phyloP scores from a whole-genome alignment of 2,329 filamentous ascomycete species.

The Drechslerella dactyloides region DNA sequence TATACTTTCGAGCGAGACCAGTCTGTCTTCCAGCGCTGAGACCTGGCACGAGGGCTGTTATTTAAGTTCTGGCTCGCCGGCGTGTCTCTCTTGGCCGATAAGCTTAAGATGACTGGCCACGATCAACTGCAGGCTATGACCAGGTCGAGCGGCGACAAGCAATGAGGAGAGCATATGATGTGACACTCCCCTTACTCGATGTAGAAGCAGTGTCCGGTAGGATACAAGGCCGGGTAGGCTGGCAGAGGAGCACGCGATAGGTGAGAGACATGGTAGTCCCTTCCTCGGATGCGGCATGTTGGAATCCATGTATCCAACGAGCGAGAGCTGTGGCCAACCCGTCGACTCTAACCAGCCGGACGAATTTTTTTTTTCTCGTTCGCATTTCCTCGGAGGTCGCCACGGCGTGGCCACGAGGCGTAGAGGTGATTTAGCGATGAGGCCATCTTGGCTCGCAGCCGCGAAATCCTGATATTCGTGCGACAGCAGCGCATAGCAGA shows the following conservation, averaged over 20 bases:
- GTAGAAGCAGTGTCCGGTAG: constrained; percentile 32
- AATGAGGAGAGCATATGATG: constrained; percentile 22
- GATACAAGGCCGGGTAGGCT: constrained; percentile 6
- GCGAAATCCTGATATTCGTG: too few relatives aligned
- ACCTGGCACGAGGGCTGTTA: constrained; percentile 16
- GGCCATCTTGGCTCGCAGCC: too few relatives aligned
- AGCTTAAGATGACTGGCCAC: constrained; percentile 27
- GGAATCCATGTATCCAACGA: too few relatives aligned
- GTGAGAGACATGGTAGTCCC: neutral
- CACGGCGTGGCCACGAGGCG: too few relatives aligned
- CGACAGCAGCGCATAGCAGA: constrained; percentile 17
- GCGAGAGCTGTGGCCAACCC: too few relatives aligned
- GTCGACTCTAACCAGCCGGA: too few relatives aligned
- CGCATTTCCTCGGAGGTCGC: too few relatives aligned
- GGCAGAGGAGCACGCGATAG: constrained; percentile 20
- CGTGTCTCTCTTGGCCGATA: constrained; percentile 10
- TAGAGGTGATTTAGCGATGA: too few relatives aligned
- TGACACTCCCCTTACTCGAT: constrained; percentile 38
- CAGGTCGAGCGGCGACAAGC: constrained; percentile 2
- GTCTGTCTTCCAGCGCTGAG: constrained; percentile 28
- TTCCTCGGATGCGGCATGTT: neutral
- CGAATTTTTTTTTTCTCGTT: too few relatives aligned
- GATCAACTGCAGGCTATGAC: constrained; percentile 9
- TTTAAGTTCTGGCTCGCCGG: neutral
- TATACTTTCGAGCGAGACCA: constrained; percentile 25